Evolutionary conservation across 306 rosid species (phyloP).

Genomic region (Medicago arabica): DNA sequence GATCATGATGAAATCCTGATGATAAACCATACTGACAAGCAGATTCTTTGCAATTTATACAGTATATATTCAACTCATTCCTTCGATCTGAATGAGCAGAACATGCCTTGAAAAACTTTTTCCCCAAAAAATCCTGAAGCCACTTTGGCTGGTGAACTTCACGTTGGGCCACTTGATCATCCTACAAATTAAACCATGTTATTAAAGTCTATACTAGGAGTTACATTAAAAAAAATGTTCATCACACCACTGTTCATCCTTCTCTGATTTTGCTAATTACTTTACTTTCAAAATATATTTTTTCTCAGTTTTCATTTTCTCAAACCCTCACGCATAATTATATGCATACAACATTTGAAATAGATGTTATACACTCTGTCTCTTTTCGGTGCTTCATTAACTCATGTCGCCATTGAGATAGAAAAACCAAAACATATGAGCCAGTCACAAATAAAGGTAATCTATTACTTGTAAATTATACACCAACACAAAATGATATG

Average conservation of each 20-base stretch:
- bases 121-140: slow-evolving; percentile 48
- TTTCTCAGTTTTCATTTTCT: not conserved
- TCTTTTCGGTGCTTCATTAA: not conserved
- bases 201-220: slow-evolving; percentile 17
- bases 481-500: not conserved
- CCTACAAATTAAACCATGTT: slow-evolving; percentile 44
- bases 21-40: slow-evolving; percentile 53
- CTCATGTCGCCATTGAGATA: not conserved
- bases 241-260: slow-evolving; percentile 3
- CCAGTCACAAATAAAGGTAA: not conserved
- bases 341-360: not conserved
- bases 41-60: slow-evolving; percentile 51
- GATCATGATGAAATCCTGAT: slow-evolving; percentile 49
- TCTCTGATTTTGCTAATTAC: not conserved
- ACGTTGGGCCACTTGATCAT: slow-evolving; percentile 17
- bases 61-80: slow-evolving; percentile 55
- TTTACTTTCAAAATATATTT: not conserved
- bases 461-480: not conserved
- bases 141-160: slow-evolving; percentile 43
- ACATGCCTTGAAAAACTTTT: slow-evolving; percentile 46
- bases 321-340: not conserved
- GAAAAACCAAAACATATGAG: not conserved
- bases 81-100: slow-evolving; percentile 25
- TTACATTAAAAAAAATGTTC: slow-evolving; percentile 5
- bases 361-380: not conserved